Base-by-base conservation (phyloP, 164 flowering plant genomes). In the Nymphaea thermarum region DNA sequence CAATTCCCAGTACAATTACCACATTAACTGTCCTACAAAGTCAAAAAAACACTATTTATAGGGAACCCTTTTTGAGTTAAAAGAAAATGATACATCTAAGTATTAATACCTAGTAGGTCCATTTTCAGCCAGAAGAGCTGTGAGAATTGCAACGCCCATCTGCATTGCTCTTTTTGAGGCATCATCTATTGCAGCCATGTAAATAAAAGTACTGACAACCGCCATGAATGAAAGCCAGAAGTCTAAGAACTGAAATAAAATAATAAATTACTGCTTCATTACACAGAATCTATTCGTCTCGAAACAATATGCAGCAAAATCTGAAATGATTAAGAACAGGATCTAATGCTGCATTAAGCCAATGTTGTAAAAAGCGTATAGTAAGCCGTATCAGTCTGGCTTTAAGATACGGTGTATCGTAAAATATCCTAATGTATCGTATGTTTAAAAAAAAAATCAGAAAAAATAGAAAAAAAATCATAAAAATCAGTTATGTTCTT, bases 221-320 rank as follows among this genome's bases (percentile, higher is more conserved):
- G 91, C 91, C 88, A 88, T 78, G 80, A 88, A 88, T 59, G 94
- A 88, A 70, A 88, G 94, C 94, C 94, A 88, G 65, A 88, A 88
- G 76, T 91, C 98, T 86, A 93, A 78, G 71, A 93, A 91, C 98
- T 91, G 91, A 76, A 71, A 74, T 62, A 55, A 66, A 8, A 63
- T 43, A 1, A 25, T 25, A 25, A 25, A 25, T 25, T 25, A 25
- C 36, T 25, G 36, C 36, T 25, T 25, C 36, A 25, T 1, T 25
- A 25, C 36, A 25, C 36, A 25, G 36, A 25, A 25, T 25, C 36
- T 25, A 25, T 25, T 25, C 1, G 36, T 25, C 36, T 25, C 36
- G 36, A 25, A 25, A 25, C 36, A 25, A 25, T 25, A 25, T 25
- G 1, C 36, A 25, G 36, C 36, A 25, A 25, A 25, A 25, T 25